phyloP scores from a whole-genome alignment of 805 yeast genomes.

The Candida arabinofermentans region DNA sequence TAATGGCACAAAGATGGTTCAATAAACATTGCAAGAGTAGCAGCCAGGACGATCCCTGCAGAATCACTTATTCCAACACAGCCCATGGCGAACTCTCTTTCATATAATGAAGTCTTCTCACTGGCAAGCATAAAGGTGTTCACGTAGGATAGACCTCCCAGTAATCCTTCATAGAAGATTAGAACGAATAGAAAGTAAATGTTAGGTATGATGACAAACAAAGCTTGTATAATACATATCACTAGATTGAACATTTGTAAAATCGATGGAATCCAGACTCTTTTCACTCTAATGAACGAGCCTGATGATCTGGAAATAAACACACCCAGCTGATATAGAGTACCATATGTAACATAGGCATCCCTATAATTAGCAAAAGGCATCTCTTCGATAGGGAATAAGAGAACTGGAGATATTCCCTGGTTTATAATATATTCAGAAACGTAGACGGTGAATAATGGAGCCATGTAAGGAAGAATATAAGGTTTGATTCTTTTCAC shows the following conservation, averaged over 20 bases:
- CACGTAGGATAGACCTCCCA: conserved; percentile 89
- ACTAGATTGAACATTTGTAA: conserved; percentile 65
- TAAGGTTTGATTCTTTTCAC: conserved; percentile 37
- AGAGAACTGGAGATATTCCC: conserved; percentile 83
- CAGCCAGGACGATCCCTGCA: conserved; percentile 81
- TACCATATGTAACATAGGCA: conserved; percentile 86
- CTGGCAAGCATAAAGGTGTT: conserved; percentile 80
- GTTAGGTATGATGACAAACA: conserved; percentile 50
- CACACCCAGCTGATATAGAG: conserved; percentile 88
- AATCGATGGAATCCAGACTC: conserved; percentile 56
- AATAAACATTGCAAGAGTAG: conserved; percentile 65
- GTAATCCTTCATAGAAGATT: conserved; percentile 80
- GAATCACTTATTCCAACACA: conserved; percentile 82
- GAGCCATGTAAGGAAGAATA: conserved; percentile 71
- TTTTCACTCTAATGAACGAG: conserved; percentile 52
- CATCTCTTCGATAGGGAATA: conserved; percentile 67
- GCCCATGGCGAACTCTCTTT: conserved; percentile 78
- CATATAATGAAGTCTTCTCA: conserved; percentile 45
- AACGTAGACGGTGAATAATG: conserved; percentile 76
- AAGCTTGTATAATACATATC: conserved; percentile 60
- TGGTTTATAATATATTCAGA: conserved; percentile 89
- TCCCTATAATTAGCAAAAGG: conserved; percentile 76
- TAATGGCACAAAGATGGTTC: conserved; percentile 69
- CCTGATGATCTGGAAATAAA: conserved; percentile 87
- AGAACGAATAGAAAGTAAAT: conserved; percentile 61